Evolutionary conservation across 2,329 filamentous ascomycete genomes (phyloP), one percentile per base, ranked within the genome.

Genomic region (Nemania abortiva): DNA sequence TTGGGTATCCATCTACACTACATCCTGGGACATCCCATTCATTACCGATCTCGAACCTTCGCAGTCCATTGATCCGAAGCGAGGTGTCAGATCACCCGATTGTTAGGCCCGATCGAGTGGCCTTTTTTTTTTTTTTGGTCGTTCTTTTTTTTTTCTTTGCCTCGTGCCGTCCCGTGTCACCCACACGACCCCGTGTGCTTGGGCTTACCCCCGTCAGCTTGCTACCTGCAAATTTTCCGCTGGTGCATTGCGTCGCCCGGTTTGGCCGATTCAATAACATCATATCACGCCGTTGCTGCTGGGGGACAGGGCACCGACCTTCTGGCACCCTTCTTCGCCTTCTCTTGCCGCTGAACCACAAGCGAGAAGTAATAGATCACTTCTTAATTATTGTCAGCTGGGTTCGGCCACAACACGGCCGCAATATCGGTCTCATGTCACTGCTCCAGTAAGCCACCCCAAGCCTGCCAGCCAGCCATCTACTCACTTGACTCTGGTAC

Each of bases 401-500:
- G 39, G 39, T 39, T 55, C 52, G 49, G 65, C 54, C 56, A 29
- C 57, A 63, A 31, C 39, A 60, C 63, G 20, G 50, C 31, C 45
- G 39, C 45, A 57, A 59, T 20, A 62, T 65, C 45, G 24, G 49
- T 45, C 52, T 63, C 64, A 73, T 74, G 72, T 64, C 70, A 49
- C 71, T 69, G 37, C 65, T 73, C 42, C 72, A 72, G 72, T 74
- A 73, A 73, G 72, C 61, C 63, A 47, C 42, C 39, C 49, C 22
- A 57, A 55, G 56, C 57, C 52, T 27, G 27, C 47, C 61, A 65
- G 50, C 60, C 65, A 58, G 58, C 45, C 60, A 24, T 49, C 47
- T 27, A 42, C 50, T 20, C 54, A 20, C 39, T 55, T 65, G 34
- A 59, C 29, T 54, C 61, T 61, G 53, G 39, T 63, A 53, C 49